Evolutionary conservation across 2,329 filamentous ascomycete genomes (phyloP), one percentile per base, ranked within the genome.

Genomic region (Pyrenophora teres): DNA sequence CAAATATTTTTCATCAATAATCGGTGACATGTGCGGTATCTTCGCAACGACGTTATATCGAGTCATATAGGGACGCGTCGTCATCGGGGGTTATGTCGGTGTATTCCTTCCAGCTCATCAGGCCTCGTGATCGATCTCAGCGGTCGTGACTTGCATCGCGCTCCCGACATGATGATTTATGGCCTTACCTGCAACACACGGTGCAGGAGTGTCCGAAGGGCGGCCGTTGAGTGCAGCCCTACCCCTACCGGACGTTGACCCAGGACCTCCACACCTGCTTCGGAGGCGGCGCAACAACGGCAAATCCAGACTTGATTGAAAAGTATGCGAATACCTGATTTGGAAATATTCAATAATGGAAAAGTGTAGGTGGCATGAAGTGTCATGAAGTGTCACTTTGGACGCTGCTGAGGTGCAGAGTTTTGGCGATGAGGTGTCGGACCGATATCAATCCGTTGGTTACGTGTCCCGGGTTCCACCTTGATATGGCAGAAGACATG

Each of bases 201-300:
- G 25, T 18, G 47, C 35, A 25, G 36, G 33, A 40, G 21, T 25
- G 27, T 40, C 46, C 41, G 35, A 37, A 40, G 25, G 25, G 13
- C 35, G 35, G 43, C 35, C 12, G 30, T 32, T 16, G n/a, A 16
- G 38, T 47, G 44, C 49, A 52, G 49, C 49, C 49, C 44, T 52
- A 52, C 44, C 49, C 49, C 49, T 52, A 52, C 44, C 49, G 49
- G 49, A 48, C 31, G 47, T 48, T 52, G 40, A 19, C n/a, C 32
- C 43, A 45, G 23, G 7, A 30, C 15, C 21, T 41, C 37, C 23
- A 38, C 37, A 40, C 15, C 35, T 46, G 31, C 23, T 47, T 19
- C 12, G 25, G 13, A 32, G 16, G 30, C 43, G 49, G 49, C 49
- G 25, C 38, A 38, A 47, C 32, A 25, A 19, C 43, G 49, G 49